Conservation (phyloP, 2,329 filamentous ascomycete genomes). For the Clonostachys sp. region DNA sequence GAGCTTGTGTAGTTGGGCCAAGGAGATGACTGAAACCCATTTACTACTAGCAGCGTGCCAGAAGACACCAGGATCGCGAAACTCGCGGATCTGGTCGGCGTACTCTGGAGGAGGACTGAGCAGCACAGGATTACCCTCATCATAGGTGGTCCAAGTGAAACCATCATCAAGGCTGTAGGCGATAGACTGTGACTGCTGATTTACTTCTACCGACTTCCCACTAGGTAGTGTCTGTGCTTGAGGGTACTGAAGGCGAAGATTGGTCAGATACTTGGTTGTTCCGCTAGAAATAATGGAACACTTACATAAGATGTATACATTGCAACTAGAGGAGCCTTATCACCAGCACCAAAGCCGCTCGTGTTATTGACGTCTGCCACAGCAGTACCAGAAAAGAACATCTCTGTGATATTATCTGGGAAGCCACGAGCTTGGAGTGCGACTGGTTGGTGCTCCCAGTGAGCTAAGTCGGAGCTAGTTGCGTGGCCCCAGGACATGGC, state of each 20-base stretch:
- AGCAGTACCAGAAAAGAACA: constrained; percentile 3
- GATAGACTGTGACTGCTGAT: constrained; percentile 2
- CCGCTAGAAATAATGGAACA: not conserved
- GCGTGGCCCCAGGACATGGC: constrained; percentile 4
- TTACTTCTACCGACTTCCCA: not conserved
- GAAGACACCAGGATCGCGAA: constrained; percentile 3
- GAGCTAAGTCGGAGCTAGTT: constrained; percentile 1
- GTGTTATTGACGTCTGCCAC: constrained; percentile 3
- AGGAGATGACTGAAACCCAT: constrained; percentile 1
- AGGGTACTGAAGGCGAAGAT: not conserved
- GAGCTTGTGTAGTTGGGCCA: constrained; percentile 1
- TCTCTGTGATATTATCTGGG: constrained; percentile 1
- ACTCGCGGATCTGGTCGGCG: not conserved
- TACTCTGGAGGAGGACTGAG: not conserved
- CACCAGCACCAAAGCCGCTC: constrained; percentile 1
- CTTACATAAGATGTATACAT: constrained; percentile 3
- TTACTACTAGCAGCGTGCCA: constrained; percentile 1
- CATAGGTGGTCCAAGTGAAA: constrained; percentile 2
- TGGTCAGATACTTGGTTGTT: not conserved
- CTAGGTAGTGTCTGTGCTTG: constrained; percentile 1
- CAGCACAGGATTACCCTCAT: constrained; percentile 1
- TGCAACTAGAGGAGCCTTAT: not conserved
- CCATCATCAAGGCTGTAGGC: constrained; percentile 3
- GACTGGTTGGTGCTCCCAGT: constrained; percentile 3
- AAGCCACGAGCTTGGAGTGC: not conserved